Percentiles rank a stretch among this genome's conserved stretches.
These are phyloP conservation scores for Monosporascus sp. DNA, from an alignment of 2,329 filamentous ascomycete genomes.

Conservation along the genomic window DNA sequence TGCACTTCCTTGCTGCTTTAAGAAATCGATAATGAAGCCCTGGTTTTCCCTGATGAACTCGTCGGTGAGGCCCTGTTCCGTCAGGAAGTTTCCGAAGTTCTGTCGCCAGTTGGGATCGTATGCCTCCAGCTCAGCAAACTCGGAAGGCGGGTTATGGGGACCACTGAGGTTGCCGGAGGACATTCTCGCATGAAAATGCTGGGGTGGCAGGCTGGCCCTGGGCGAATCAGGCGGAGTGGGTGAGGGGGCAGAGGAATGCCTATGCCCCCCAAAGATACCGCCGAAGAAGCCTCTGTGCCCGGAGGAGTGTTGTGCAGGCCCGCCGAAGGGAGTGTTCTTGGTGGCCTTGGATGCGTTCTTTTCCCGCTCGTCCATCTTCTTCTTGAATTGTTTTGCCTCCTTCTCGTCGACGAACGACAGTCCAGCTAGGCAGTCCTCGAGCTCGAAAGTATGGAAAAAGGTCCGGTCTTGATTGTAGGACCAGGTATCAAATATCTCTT, in stretches of 20 bases:
- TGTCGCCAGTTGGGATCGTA: slow-evolving; percentile 62
- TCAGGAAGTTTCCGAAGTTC: slow-evolving; percentile 59
- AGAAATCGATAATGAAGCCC: slow-evolving; percentile 61
- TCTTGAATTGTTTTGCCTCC: slow-evolving; percentile 92
- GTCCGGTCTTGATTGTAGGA: slow-evolving; percentile 93
- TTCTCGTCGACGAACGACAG: slow-evolving; percentile 95
- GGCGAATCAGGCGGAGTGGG: slow-evolving; percentile 54
- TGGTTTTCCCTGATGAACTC: slow-evolving; percentile 64
- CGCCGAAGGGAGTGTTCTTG: slow-evolving; percentile 68
- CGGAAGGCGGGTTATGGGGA: slow-evolving; percentile 37
- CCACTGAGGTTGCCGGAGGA: slow-evolving; percentile 44
- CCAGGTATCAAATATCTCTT: slow-evolving; percentile 96
- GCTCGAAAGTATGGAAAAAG: slow-evolving; percentile 96
- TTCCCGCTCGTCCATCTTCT: slow-evolving; percentile 94
- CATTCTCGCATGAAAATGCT: slow-evolving; percentile 28
- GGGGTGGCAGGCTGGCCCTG: slow-evolving; percentile 31
- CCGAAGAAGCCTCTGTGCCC: slow-evolving; percentile 47
- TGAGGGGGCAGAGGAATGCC: slow-evolving; percentile 51
- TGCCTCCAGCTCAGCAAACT: slow-evolving; percentile 57
- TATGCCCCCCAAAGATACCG: slow-evolving; percentile 55
- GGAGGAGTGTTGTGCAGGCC: slow-evolving; percentile 37
- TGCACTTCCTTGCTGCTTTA: slow-evolving; percentile 50
- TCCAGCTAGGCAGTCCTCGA: slow-evolving; percentile 85
- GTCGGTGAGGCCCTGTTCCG: slow-evolving; percentile 57
- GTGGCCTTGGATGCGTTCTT: slow-evolving; percentile 93